Percentiles rank a stretch among this genome's conserved stretches.
Evolutionary conservation across 495 filamentous ascomycete genomes (phyloP).

Genomic region (Neurospora sp.): DNA sequence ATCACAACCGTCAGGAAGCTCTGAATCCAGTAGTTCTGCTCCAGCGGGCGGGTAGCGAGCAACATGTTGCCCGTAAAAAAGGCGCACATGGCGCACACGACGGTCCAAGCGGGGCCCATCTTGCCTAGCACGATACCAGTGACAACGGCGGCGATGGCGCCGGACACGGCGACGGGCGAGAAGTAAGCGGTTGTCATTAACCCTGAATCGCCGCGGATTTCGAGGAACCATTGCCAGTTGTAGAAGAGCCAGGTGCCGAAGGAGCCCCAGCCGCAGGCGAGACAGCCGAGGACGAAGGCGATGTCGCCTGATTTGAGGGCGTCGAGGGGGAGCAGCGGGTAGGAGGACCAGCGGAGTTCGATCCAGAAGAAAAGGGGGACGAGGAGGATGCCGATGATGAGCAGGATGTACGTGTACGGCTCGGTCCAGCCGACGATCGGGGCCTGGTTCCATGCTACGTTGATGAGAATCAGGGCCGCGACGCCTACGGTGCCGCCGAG

Average conservation of each 20-base stretch:
- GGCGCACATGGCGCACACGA: constrained; percentile 38
- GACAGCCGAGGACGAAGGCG: constrained; percentile 43
- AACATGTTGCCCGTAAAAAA: constrained; percentile 38
- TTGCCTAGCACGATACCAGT: constrained; percentile 37
- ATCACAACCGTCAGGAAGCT: constrained; percentile 38
- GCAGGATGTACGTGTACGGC: constrained; percentile 42
- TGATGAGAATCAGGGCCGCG: constrained; percentile 45
- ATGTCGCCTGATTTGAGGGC: constrained; percentile 38
- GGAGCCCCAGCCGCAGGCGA: constrained; percentile 49
- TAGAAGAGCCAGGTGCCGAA: constrained; percentile 57
- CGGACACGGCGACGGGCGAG: constrained; percentile 34
- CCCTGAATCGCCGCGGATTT: constrained; percentile 32
- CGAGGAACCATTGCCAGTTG: constrained; percentile 42
- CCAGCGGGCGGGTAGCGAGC: constrained; percentile 36
- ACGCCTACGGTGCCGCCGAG: constrained; percentile 43
- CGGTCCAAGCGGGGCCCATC: constrained; percentile 35
- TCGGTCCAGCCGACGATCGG: constrained; percentile 47
- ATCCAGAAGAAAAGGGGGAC: constrained; percentile 41
- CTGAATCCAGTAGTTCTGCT: constrained; percentile 36
- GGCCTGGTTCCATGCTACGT: constrained; percentile 54
- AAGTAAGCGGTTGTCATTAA: constrained; percentile 40
- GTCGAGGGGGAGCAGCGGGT: constrained; percentile 46
- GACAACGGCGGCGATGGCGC: constrained; percentile 37
- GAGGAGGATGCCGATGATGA: constrained; percentile 46
- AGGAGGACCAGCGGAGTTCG: constrained; percentile 31